These are phyloP conservation scores for Effrenium voratum DNA, from an alignment of 73 alveolate species.

Conservation along the genomic window DNA sequence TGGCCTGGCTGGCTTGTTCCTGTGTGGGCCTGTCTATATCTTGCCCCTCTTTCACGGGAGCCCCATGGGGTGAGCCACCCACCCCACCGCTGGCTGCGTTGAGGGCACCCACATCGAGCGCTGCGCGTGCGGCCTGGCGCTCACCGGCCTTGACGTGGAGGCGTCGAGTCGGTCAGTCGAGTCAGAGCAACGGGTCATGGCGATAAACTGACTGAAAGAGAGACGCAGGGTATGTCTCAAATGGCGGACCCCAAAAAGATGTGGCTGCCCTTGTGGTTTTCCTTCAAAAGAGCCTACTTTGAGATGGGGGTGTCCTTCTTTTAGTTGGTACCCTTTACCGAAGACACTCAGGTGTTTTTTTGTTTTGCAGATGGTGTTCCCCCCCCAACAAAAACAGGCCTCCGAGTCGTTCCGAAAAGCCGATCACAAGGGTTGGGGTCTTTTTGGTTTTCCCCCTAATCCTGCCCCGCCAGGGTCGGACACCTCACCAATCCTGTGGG, in stretches of 20 bases:
- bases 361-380: no score
- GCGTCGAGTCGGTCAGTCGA: not conserved
- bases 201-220: not conserved
- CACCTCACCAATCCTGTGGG: no score
- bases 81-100: not conserved
- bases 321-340: not conserved
- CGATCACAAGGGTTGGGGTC: no score
- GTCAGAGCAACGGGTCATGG: not conserved
- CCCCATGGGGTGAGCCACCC: not conserved
- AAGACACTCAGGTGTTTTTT: not conserved
- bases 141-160: constrained; percentile 65
- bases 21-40: not conserved
- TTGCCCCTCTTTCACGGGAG: not conserved
- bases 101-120: constrained; percentile 77
- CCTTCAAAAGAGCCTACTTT: not conserved
- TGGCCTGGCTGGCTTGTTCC: not conserved
- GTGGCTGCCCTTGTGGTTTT: not conserved
- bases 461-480: no score
- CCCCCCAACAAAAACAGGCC: no score
- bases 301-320: not conserved
- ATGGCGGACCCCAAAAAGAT: not conserved
- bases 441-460: no score
- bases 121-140: constrained; percentile 33
- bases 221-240: not conserved
- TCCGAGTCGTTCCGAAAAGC: no score